These are phyloP conservation scores for Cladosporium sp. DNA, from an alignment of 2,329 filamentous ascomycete species.

Conservation along the genomic window DNA sequence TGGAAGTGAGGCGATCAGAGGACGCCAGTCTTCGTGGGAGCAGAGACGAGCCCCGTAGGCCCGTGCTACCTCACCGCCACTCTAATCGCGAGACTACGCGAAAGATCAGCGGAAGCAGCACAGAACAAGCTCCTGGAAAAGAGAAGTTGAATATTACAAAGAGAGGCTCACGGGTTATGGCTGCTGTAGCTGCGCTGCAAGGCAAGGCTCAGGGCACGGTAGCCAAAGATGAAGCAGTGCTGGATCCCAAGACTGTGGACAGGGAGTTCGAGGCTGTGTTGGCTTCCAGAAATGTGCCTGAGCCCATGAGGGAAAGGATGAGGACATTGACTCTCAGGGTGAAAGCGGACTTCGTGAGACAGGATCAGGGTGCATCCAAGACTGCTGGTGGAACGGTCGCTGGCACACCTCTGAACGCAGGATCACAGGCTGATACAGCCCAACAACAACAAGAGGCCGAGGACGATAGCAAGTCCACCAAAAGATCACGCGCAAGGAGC, in stretches of 20 bases:
- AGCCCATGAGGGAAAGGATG: conserved; percentile 94
- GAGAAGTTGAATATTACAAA: conserved; percentile 35
- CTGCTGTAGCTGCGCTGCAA: conserved; percentile 60
- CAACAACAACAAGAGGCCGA: conserved; percentile 14
- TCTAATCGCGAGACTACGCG: conserved; percentile 21
- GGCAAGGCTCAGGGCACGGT: conserved; percentile 43
- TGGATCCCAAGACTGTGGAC: conserved; percentile 55
- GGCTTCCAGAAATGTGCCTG: conserved; percentile 86
- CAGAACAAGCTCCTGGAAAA: conserved; percentile 27
- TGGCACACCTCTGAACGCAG: conserved; percentile 39
- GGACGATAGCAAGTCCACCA: conserved; percentile 33
- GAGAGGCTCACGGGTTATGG: conserved; percentile 56
- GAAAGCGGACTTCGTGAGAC: conserved; percentile 92
- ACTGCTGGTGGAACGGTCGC: conserved; percentile 58
- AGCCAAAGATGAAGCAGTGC: conserved; percentile 41
- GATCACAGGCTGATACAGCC: conserved; percentile 15
- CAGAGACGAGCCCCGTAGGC: conserved; percentile 16
- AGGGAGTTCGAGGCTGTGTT: conserved; percentile 59
- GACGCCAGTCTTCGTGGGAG: conserved; percentile 19
- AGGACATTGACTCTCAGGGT: conserved; percentile 80
- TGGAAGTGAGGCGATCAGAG: conserved; percentile 24
- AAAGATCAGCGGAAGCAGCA: conserved; percentile 33
- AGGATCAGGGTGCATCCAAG: conserved; percentile 57
- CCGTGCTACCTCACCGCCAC: conserved; percentile 20
- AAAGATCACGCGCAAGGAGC: conserved; percentile 56